These are phyloP conservation scores for Alternaria postmessia DNA, from an alignment of 2,329 filamentous ascomycete genomes.

Conservation along the genomic window DNA sequence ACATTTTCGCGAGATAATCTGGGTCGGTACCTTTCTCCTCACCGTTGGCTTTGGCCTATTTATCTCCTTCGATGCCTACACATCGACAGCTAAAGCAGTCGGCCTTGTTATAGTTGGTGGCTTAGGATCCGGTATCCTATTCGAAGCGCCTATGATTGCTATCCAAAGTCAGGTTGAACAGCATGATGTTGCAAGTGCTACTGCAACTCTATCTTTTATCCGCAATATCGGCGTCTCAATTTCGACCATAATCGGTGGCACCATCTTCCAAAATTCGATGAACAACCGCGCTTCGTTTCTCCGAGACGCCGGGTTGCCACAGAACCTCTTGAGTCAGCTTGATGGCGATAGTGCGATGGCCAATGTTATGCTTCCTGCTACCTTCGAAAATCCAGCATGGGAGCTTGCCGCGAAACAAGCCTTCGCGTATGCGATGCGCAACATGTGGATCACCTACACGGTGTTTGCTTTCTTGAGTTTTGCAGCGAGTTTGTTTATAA, in stretches of 20 bases:
- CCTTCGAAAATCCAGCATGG: constrained; percentile 57
- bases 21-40: constrained; percentile 43
- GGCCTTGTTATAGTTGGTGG: constrained; percentile 61
- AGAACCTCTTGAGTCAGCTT: constrained; percentile 58
- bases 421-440: constrained; percentile 54
- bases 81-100: constrained; percentile 50
- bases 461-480: constrained; percentile 51
- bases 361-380: constrained; percentile 64
- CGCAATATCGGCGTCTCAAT: constrained; percentile 57
- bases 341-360: constrained; percentile 67
- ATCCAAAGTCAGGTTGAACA: constrained; percentile 63
- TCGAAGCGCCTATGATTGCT: constrained; percentile 64
- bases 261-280: constrained; percentile 68
- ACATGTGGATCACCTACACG: constrained; percentile 60
- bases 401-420: constrained; percentile 53
- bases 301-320: constrained; percentile 58
- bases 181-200: constrained; percentile 61
- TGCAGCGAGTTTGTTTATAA: constrained; percentile 50
- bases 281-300: constrained; percentile 60
- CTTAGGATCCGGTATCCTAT: constrained; percentile 61
- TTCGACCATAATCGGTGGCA: constrained; percentile 60
- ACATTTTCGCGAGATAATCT: constrained; percentile 51
- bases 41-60: constrained; percentile 49
- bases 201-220: constrained; percentile 60
- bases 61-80: constrained; percentile 39